Evolutionary conservation across 1,139 yeast genomes (phyloP), one percentile per base, ranked within the genome.

Genomic region (Pichia sp.): DNA sequence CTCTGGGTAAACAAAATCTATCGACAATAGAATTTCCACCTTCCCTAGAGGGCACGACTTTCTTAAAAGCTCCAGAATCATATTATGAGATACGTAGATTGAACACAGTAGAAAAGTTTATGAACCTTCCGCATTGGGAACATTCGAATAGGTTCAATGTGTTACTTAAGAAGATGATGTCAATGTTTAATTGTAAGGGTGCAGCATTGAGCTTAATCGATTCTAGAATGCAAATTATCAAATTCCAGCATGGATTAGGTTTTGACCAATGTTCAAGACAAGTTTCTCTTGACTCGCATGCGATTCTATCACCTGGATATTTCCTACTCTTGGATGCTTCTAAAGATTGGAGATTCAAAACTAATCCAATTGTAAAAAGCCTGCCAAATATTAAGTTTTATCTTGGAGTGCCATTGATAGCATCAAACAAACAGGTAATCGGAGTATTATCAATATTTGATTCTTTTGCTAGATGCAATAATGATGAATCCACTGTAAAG

Each of bases 371-470:
- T 54, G 87, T 85, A 1, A 78, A 75, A 42, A 85, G 86, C 0
- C 72, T 76, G 1, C 90, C 92, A 0, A 71, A 72, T 58, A 78
- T 85, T 50, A 73, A 70, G 55, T 84, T 84, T 62, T 86, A 85
- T 64, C 77, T 82, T 49, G 89, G 87, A 0, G 87, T 82, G 5
- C 88, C 87, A 0, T 64, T 85, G 45, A 55, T 73, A 3, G 65
- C 70, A 1, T 67, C 71, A 16, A 74, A 75, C 2, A 59, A 58
- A 8, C 71, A 74, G 19, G 72, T 73, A 0, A 75, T 86, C 54
- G 93, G 93, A 0, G 78, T 76, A 0, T 64, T 86, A n/a, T 74
- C 90, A 0, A 72, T 85, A 0, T 83, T 81, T 69, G 89, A 83
- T 64, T 68, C 79, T 0, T 72, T 69, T 54, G 69, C 80, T 13